Conservation (phyloP, 2,329 filamentous ascomycete genomes). For the Rasamsonia emersonii region DNA sequence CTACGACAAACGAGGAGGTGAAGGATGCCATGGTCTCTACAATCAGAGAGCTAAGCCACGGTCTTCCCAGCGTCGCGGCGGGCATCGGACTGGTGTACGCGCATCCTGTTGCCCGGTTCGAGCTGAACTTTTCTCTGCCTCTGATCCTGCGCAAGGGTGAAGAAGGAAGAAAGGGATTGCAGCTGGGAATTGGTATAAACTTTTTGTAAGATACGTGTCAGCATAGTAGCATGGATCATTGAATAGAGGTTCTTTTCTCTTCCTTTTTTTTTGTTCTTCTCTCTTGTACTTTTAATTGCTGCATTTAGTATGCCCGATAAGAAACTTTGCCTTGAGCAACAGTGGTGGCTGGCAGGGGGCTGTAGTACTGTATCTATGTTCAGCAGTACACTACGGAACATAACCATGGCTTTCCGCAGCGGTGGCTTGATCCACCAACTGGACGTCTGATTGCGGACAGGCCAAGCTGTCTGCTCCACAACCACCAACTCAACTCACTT, state of each 20-base stretch:
- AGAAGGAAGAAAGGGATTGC: slow-evolving; percentile 80
- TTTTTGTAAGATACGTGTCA: slow-evolving; percentile 58
- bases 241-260: neutral
- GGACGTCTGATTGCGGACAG: no score
- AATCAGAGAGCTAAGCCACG: slow-evolving; percentile 61
- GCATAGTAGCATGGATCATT: slow-evolving; percentile 1
- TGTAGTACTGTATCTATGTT: no score
- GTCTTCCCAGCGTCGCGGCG: slow-evolving; percentile 74
- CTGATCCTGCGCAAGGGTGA: slow-evolving; percentile 74
- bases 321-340: no score
- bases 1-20: slow-evolving; percentile 41
- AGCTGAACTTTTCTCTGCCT: slow-evolving; percentile 90
- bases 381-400: neutral
- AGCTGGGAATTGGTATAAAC: slow-evolving; percentile 92
- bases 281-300: no score
- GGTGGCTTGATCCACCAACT: slow-evolving; percentile 3
- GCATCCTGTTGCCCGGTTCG: slow-evolving; percentile 85
- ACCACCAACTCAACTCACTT: slow-evolving; percentile 1
- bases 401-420: no score
- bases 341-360: no score
- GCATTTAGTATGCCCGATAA: no score
- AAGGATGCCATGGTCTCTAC: slow-evolving; percentile 46
- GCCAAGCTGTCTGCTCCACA: slow-evolving; percentile 11
- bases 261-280: no score
- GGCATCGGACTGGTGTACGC: slow-evolving; percentile 91